Base-by-base conservation (phyloP, 2,329 filamentous ascomycete species). In the Pseudogymnoascus sp. region DNA sequence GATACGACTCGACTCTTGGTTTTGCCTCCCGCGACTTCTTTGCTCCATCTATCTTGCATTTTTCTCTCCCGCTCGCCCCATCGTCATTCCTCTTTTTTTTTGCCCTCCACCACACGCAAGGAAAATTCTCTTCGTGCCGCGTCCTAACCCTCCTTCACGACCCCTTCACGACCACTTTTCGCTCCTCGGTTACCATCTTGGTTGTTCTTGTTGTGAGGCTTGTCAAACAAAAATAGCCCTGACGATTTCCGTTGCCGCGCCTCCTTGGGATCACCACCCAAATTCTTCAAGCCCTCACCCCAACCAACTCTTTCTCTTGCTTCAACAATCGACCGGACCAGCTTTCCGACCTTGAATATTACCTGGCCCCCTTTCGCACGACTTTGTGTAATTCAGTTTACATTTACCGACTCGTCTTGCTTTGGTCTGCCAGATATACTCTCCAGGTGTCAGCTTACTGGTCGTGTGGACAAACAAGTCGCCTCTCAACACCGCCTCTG, bases 401-500 rank as follows among this genome's bases (percentile, higher is more conserved):
- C 45, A 52, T 27, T 52, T 15, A 10, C 3, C 25, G 0, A 4
- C 10, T 12, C 15, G 12, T 31, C 13, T 27, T 31, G 45, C 45
- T 52, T 10, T 15, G 8, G 25, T 9, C 45, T 27, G 18, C 45
- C 45, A 52, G 25, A 31, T 31, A 52, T 52, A 52, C 45, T 52
- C 45, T 52, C 45, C 45, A 31, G 27, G 45, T 52, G 45, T 52
- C 45, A 52, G 45, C 45, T 52, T 52, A 52, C 45, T 52, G 45
- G 45, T 52, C 45, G 45, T 52, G 45, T 52, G 45, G 27, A 52
- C 45, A 52, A 52, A 52, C 45, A n/a, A 52, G 45, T 52, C 45
- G 45, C 45, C 45, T 15, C 45, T 52, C 45, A 52, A 52, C 45
- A 52, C 45, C 45, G 45, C 45, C 45, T 52, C 45, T 52, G 45